phyloP scores from a whole-genome alignment of 257 asterid species.

The Osmanthus fragrans region DNA sequence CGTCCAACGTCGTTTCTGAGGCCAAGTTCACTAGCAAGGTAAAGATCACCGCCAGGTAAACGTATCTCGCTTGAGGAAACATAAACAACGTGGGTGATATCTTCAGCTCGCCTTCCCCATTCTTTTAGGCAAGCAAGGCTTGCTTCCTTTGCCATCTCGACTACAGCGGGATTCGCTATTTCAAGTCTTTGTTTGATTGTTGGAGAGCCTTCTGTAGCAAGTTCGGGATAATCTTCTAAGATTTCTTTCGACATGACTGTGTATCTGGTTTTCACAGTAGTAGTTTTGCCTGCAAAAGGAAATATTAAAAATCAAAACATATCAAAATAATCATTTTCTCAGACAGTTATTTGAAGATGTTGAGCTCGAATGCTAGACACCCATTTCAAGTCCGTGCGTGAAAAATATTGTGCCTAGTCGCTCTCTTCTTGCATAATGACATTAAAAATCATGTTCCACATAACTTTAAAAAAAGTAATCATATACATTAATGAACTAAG shows the following conservation, averaged over 20 bases:
- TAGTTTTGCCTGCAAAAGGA: conserved; percentile 67
- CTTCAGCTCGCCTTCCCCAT: conserved; percentile 65
- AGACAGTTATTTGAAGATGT: not conserved
- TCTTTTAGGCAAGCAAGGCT: conserved; percentile 59
- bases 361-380: no score
- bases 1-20: conserved; percentile 66
- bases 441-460: no score
- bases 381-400: no score
- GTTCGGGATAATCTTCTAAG: conserved; percentile 72
- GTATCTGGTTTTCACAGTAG: conserved; percentile 87
- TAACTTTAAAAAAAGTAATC: not conserved
- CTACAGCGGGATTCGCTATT: conserved; percentile 77
- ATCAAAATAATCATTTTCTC: not conserved
- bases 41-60: conserved; percentile 90
- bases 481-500: not conserved
- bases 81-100: conserved; percentile 82
- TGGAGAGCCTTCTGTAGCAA: conserved; percentile 81
- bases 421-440: not conserved
- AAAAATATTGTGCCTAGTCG: no score
- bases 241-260: conserved; percentile 82
- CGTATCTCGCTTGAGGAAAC: conserved; percentile 91
- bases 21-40: conserved; percentile 70
- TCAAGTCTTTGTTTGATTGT: conserved; percentile 82
- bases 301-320: not conserved
- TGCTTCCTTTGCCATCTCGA: conserved; percentile 78